A percentile compares a stretch with the other conserved stretches of the same genome.
Conservation (phyloP, 805 yeast species). For the Scheffersomyces coipomensis region DNA sequence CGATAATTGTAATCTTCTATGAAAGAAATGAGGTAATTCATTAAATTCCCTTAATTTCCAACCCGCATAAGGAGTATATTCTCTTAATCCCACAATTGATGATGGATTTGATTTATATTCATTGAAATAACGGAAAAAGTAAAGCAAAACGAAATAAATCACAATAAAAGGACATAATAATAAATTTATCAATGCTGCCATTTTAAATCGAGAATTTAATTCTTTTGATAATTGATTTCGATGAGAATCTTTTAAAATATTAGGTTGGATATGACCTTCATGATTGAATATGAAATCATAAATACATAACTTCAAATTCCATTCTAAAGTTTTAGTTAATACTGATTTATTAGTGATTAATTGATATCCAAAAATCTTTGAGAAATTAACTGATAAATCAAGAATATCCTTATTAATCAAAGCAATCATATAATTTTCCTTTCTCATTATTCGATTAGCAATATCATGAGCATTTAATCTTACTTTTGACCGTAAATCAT, state of each 20-base stretch:
- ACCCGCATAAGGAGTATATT: constrained; percentile 90
- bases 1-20: constrained; percentile 73
- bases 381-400: constrained; percentile 50
- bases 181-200: constrained; percentile 85
- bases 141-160: constrained; percentile 74
- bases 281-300: constrained; percentile 82
- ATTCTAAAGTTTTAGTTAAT: constrained; percentile 85
- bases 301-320: constrained; percentile 89
- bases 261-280: constrained; percentile 75
- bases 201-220: constrained; percentile 71
- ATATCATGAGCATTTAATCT: constrained; percentile 89
- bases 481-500: constrained; percentile 66
- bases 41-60: constrained; percentile 95
- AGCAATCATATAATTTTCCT: constrained; percentile 91
- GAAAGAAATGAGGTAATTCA: constrained; percentile 87
- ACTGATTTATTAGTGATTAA: constrained; percentile 26
- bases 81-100: constrained; percentile 64
- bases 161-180: constrained; percentile 84
- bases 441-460: constrained; percentile 94
- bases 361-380: constrained; percentile 6
- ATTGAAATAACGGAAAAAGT: constrained; percentile 88
- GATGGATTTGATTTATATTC: constrained; percentile 90
- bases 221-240: constrained; percentile 67
- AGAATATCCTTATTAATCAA: constrained; percentile 75
- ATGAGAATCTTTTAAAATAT: constrained; percentile 68